phyloP scores from a whole-genome alignment of 2,329 filamentous ascomycete species.

The Esteya vermicola region DNA sequence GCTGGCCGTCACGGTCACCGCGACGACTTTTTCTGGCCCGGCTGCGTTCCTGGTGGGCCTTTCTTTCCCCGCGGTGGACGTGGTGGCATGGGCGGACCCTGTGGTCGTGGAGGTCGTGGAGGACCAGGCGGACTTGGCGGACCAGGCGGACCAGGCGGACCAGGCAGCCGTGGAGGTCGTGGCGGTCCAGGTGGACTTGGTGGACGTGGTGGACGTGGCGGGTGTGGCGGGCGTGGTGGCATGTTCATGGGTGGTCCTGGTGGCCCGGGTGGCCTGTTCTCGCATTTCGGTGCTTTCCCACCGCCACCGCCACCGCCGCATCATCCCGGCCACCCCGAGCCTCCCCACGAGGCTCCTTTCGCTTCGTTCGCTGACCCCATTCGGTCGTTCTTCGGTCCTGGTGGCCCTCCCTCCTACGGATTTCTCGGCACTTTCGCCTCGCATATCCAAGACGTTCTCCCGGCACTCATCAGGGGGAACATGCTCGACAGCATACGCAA shows the following conservation, averaged over 20 bases:
- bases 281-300: no score
- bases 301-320: not conserved
- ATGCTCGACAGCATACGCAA: no score
- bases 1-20: slow-evolving; percentile 5
- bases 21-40: not conserved
- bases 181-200: slow-evolving; percentile 5
- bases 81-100: slow-evolving; percentile 2
- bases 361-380: no score
- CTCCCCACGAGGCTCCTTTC: no score
- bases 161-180: slow-evolving; percentile 6
- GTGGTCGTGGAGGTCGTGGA: slow-evolving; percentile 5
- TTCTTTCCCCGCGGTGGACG: no score
- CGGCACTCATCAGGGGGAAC: no score
- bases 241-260: not conserved
- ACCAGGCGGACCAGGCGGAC: slow-evolving; percentile 2
- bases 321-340: no score
- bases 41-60: no score
- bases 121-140: slow-evolving; percentile 3
- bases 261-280: slow-evolving; percentile 4
- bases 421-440: no score
- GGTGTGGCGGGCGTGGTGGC: slow-evolving; percentile 8
- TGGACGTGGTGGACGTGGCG: slow-evolving; percentile 4
- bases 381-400: no score
- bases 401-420: no score
- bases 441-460: no score